Conservation (phyloP, 2,329 filamentous ascomycete species). For the Penicillium brevicompactum region DNA sequence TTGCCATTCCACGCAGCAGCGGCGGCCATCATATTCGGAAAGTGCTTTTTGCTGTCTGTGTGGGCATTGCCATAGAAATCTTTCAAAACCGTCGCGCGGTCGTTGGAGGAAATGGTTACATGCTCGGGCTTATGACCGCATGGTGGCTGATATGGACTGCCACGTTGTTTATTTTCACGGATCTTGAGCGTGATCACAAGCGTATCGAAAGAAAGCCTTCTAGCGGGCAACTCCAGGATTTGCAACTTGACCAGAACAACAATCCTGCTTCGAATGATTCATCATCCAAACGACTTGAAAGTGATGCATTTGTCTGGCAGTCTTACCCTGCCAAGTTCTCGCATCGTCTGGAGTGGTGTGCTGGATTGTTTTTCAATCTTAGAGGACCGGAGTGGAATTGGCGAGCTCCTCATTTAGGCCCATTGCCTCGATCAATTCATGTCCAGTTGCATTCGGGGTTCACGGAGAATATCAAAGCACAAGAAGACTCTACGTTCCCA, state of each 20-base stretch:
- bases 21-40: constrained; percentile 43
- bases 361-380: constrained; percentile 60
- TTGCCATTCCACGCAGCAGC: constrained; percentile 53
- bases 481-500: constrained; percentile 34
- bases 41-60: constrained; percentile 47
- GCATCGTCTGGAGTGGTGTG: constrained; percentile 60
- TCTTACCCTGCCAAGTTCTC: constrained; percentile 52
- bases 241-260: neutral
- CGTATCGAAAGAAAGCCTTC: constrained; percentile 52
- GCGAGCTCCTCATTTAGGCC: constrained; percentile 51
- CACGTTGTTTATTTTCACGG: constrained; percentile 57
- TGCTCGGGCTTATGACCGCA: constrained; percentile 55
- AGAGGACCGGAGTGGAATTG: constrained; percentile 64
- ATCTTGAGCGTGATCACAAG: constrained; percentile 57
- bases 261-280: neutral
- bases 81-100: constrained; percentile 51
- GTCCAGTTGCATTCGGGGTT: constrained; percentile 24
- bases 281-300: neutral
- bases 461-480: constrained; percentile 14
- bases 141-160: constrained; percentile 59
- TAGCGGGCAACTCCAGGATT: neutral
- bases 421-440: constrained; percentile 32
- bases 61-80: constrained; percentile 47
- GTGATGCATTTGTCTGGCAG: constrained; percentile 53
- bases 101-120: constrained; percentile 55